Percentiles rank a stretch among this genome's conserved stretches.
These are phyloP conservation scores for Dothiorella sarmentorum DNA, from an alignment of 2,329 filamentous ascomycete species.

Conservation along the genomic window DNA sequence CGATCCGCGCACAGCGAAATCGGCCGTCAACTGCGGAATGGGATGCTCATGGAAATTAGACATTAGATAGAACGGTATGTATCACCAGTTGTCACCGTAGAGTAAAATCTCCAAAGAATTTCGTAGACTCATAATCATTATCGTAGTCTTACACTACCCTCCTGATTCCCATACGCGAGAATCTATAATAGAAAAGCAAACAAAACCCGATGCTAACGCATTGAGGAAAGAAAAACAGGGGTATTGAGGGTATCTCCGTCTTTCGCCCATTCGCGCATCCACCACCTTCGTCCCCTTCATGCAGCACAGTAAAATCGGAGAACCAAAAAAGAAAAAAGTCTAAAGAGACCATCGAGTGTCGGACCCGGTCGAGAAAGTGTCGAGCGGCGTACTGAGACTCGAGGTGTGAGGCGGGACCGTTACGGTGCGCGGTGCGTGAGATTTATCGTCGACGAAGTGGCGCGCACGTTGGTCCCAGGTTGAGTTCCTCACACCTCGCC, in stretches of 20 bases:
- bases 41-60: too few species aligned
- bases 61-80: too few species aligned
- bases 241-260: constrained; percentile 17
- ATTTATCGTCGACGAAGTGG: neutral
- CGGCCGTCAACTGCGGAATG: too few species aligned
- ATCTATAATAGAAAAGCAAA: neutral
- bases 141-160: neutral
- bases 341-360: neutral
- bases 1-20: too few species aligned
- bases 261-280: constrained; percentile 1
- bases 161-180: neutral
- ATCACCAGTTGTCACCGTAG: neutral
- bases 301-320: neutral
- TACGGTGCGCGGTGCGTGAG: neutral
- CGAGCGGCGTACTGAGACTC: neutral
- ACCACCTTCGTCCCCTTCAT: neutral
- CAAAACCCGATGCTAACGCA: neutral
- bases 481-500: constrained; percentile 17
- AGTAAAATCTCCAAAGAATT: neutral
- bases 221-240: constrained; percentile 6
- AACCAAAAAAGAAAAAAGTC: neutral
- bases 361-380: neutral
- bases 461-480: neutral
- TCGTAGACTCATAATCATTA: constrained; percentile 10
- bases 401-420: constrained; percentile 9